These are phyloP conservation scores for Macadamia integrifolia DNA, from an alignment of 164 flowering plant genomes.

Conservation along the genomic window DNA sequence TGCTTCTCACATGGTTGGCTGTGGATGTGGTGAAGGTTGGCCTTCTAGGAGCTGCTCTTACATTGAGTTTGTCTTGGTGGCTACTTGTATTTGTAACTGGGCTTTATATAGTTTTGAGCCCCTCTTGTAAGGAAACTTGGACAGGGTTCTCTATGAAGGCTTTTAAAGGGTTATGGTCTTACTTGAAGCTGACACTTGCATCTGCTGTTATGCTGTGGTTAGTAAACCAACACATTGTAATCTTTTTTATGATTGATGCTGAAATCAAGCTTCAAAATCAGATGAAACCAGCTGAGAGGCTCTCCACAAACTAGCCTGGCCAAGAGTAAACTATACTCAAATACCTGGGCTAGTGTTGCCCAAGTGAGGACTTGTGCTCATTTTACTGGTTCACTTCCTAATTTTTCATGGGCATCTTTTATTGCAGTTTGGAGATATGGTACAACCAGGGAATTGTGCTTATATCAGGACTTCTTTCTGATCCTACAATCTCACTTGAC, in stretches of 20 bases:
- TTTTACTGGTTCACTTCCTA: not conserved
- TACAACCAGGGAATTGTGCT: constrained; percentile 58
- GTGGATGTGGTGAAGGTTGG: constrained; percentile 46
- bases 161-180: constrained; percentile 59
- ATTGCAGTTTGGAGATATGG: constrained; percentile 64
- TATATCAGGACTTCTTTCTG: constrained; percentile 52
- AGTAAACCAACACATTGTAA: constrained; percentile 1
- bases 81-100: constrained; percentile 34
- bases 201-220: constrained; percentile 67
- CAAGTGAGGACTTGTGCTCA: not conserved
- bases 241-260: too few relatives aligned
- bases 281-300: too few relatives aligned
- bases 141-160: constrained; percentile 53
- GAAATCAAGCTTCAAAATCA: too few relatives aligned
- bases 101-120: constrained; percentile 47
- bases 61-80: constrained; percentile 75
- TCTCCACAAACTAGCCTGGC: too few relatives aligned
- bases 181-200: constrained; percentile 46
- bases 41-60: constrained; percentile 59
- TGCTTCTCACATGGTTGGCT: constrained; percentile 43
- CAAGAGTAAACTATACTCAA: too few relatives aligned
- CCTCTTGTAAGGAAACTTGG: constrained; percentile 55
- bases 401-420: not conserved
- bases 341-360: too few relatives aligned
- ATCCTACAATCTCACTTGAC: constrained; percentile 52